Base-by-base conservation (phyloP, 352 stramenopile species). In the Phytophthora constricta region DNA sequence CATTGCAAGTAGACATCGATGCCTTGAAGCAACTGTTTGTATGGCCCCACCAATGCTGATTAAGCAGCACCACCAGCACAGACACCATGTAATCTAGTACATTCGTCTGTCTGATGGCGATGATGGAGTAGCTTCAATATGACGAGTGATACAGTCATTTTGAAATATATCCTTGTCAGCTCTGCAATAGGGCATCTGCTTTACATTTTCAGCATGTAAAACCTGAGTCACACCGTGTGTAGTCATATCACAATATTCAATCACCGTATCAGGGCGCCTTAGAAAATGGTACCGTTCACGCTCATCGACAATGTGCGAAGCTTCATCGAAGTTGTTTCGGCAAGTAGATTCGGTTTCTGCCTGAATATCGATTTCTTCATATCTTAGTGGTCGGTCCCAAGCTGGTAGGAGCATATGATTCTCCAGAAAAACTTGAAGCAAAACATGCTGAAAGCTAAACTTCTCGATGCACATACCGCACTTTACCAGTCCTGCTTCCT, bases 391-490 rank as follows among this genome's bases (percentile, higher is more conserved):
- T 16, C 17, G 28, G 10, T 50, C 5, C 46, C 57, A 45, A 3
- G 23, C 1, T 10, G 46, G 45, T 33, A 45, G 45, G 2, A 51
- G 7, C 1, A 3, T 7, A 4, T 33, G 33, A 50, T 26, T 39
- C 0, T 10, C 31, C n/a, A 56, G 31, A 9, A 56, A 27, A 31
- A 23, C 33, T 4, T 10, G 14, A 2, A 28, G 43, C 3, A 63
- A 22, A 13, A 55, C 23, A 27, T 50, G 33, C 37, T 55, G 55
- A 5, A 31, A 56, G 14, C 43, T 63, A 10, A 63, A 63, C 16
- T 27, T 5, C 8, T 10, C 5, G 3, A 20, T 19, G 16, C 52
- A 59, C 20, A 2, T 0, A 14, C 25, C n/a, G 19, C 52, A 59
- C 14, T 59, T 14, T 1, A 59, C 13, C 17, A 59, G 4, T n/a